Evolutionary conservation across 2,329 filamentous ascomycete species (phyloP), one percentile per base, ranked within the genome.

Genomic region (Colletotrichum echinochloae): DNA sequence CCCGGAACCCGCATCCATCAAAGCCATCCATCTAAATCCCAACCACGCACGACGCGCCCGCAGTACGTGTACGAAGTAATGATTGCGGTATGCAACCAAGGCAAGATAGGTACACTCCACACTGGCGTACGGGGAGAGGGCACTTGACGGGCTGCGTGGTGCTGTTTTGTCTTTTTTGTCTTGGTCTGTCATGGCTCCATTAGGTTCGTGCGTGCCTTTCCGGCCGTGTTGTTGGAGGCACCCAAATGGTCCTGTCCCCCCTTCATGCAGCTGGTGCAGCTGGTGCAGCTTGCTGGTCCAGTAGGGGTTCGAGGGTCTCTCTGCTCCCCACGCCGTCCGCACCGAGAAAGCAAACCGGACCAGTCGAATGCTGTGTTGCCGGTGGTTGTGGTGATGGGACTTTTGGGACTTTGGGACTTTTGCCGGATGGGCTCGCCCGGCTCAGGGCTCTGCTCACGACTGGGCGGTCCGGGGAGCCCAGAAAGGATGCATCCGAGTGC

Each of bases 161-260:
- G 14, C 18, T 39, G 37, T 39, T 2, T n/a, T 26, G 54, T 39
- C 20, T 28, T n/a, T n/a, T n/a, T n/a, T n/a, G n/a, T n/a, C n/a
- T n/a, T n/a, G n/a, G 35, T 39, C 54, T 56, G 54, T 20, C 54
- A 41, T 41, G 26, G 23, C 37, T 57, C 55, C 55, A 28, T 37
- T 60, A 30, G 57, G 28, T 37, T 49, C 57, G 57, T 60, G 57
- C 57, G 57, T 55, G 52, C 52, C 28, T 55, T n/a, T 55, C 16
- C 14, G 51, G 28, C 28, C 18, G 18, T 28, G 49, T 33, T 41
- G 37, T 2, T 20, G 49, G n/a, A 14, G 46, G 49, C 26, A 54
- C 33, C 52, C 23, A n/a, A 37, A 55, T 55, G 52, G 8, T 37
- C n/a, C n/a, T n/a, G n/a, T 5, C 9, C 41, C 52, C 30, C 51